These are phyloP conservation scores for Tympanopsis confertula DNA, from an alignment of 2,329 filamentous ascomycete genomes.

Conservation along the genomic window DNA sequence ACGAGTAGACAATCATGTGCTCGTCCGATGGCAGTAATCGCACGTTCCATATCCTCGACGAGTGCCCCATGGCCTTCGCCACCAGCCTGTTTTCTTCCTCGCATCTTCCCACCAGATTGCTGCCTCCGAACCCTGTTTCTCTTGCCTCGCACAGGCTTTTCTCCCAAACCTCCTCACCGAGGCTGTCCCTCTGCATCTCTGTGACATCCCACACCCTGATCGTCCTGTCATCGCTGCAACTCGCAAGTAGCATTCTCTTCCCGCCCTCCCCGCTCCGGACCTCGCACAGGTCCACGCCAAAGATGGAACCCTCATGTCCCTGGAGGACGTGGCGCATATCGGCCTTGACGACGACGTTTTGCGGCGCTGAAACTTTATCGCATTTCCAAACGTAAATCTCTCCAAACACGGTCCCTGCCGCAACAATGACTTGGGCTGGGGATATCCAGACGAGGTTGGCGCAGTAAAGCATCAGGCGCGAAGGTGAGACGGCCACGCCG, in stretches of 20 bases:
- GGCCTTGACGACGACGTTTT: conserved; percentile 9
- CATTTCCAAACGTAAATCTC: conserved; percentile 87
- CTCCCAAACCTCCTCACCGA: conserved; percentile 13
- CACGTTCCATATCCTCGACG: conserved; percentile 81
- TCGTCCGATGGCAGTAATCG: conserved; percentile 39
- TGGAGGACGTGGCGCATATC: conserved; percentile 41
- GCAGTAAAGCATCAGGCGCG: conserved; percentile 78
- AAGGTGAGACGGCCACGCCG: conserved; percentile 44
- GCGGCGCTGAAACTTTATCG: conserved; percentile 15
- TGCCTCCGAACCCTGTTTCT: conserved; percentile 50
- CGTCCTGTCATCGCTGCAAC: conserved; percentile 89
- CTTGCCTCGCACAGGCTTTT: conserved; percentile 18
- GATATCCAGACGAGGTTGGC: conserved; percentile 60
- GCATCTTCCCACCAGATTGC: conserved; percentile 11
- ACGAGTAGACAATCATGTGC: conserved; percentile 52
- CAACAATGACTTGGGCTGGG: conserved; percentile 53
- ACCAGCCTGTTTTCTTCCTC: conserved; percentile 30
- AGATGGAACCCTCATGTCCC: conserved; percentile 85
- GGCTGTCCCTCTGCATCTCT: conserved; percentile 23
- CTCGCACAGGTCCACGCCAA: conserved; percentile 64
- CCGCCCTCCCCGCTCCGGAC: conserved; percentile 24
- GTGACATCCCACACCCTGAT: conserved; percentile 80
- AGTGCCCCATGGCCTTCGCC: conserved; percentile 72
- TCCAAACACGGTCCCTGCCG: conserved; percentile 85
- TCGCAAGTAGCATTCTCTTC: conserved; percentile 58